Evolutionary conservation across 208 protist genomes (phyloP).

Genomic region (Phytomonas sp.): DNA sequence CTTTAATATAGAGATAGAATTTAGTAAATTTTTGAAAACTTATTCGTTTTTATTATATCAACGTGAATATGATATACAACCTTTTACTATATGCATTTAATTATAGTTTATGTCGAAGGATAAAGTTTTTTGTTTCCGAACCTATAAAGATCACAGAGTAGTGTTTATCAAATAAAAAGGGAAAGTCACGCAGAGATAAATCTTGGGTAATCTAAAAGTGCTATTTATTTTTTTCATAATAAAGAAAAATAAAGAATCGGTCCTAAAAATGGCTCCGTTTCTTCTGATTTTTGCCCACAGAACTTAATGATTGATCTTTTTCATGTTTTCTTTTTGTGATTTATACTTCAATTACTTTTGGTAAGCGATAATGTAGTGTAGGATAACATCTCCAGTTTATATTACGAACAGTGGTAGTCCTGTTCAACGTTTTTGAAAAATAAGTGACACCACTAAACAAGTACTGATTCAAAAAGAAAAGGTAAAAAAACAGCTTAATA

Average conservation of each 20-base stretch:
- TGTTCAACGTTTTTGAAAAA: slow-evolving; percentile 2
- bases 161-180: background rate
- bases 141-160: background rate
- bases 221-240: slow-evolving; percentile 1
- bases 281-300: background rate
- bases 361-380: background rate
- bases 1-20: background rate
- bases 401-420: background rate
- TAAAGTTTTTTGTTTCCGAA: background rate
- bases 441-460: slow-evolving; percentile 6
- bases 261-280: background rate
- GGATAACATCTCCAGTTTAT: background rate
- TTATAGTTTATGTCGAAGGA: background rate
- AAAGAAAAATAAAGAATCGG: background rate
- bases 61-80: background rate
- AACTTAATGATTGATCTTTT: background rate
- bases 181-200: background rate
- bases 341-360: background rate
- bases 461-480: background rate
- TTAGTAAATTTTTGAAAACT: background rate
- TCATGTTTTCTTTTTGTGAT: background rate
- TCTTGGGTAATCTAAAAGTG: background rate
- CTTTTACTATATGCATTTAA: background rate
- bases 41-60: background rate
- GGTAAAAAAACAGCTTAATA: background rate